Base-by-base conservation (phyloP, 352 stramenopile species). In the Phytophthora meadii region DNA sequence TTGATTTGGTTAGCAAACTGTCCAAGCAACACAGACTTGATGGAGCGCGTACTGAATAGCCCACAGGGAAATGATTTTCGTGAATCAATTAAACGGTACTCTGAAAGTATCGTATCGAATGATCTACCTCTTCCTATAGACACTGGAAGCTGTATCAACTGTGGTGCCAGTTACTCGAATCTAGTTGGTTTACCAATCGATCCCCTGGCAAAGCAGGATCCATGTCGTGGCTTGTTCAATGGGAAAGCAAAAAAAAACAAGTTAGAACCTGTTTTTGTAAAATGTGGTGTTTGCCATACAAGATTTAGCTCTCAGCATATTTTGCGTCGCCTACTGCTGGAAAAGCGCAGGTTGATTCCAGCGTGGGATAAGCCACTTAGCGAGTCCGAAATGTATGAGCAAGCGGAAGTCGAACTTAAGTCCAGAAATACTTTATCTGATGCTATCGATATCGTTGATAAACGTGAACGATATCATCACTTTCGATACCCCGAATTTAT, bases 291-390 rank as follows among this genome's bases (percentile, higher is more conserved):
- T 14, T 53, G 46, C 28, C 24, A 53, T 0, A 10, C 34, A 32
- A 39, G 27, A 25, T 53, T 9, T 12, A 53, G 46, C 40, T 32
- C 34, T 7, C 28, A 53, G 11, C 46, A 53, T 14, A 9, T 53
- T 27, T 1, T 53, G 5, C 28, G 46, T 10, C 39, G 27, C 28
- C 27, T 53, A 8, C 27, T 53, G n/a, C 11, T 53, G 5, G 14
- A 53, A 39, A 11, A 53, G 4, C 28, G 46, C 10, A 25, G 15
- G 4, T 11, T 37, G 27, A 41, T 27, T 25, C 46, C 46, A 4
- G 10, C n/a, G 4, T 39, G 34, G 27, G 27, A 40, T 12, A 4
- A 14, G 5, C 34, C 5, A 5, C 14, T 40, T 6, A n/a, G 10
- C 14, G 4, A 6, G 14, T 5, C 6, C 10, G 34, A 40, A 40